Conservation (phyloP, 2,329 filamentous ascomycete genomes). For the Biscogniauxia sp. region DNA sequence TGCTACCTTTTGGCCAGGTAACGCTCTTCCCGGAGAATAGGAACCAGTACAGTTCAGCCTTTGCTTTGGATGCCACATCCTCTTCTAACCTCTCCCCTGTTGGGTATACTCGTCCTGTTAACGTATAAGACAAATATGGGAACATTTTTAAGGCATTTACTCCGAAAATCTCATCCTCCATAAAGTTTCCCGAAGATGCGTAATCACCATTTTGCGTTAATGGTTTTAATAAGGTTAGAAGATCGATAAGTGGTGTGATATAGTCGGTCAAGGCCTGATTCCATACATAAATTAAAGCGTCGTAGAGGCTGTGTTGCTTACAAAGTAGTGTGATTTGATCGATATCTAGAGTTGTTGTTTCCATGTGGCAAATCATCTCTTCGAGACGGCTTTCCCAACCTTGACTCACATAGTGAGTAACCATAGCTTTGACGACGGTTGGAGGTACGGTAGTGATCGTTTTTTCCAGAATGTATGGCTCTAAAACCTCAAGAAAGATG, state of each 20-base stretch:
- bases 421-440: conserved; percentile 79
- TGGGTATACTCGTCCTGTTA: conserved; percentile 90
- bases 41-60: conserved; percentile 88
- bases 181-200: conserved; percentile 49
- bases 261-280: conserved; percentile 88
- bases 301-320: conserved; percentile 88
- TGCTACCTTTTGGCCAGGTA: conserved; percentile 68
- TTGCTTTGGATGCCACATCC: conserved; percentile 70
- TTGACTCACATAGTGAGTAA: conserved; percentile 74
- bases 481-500: conserved; percentile 83
- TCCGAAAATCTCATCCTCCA: conserved; percentile 59
- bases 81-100: conserved; percentile 75
- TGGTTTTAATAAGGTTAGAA: conserved; percentile 66
- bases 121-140: conserved; percentile 85
- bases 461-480: conserved; percentile 81
- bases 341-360: conserved; percentile 86
- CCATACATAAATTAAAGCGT: conserved; percentile 96
- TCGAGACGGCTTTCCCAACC: conserved; percentile 78
- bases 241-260: conserved; percentile 82
- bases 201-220: conserved; percentile 56
- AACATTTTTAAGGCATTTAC: conserved; percentile 87
- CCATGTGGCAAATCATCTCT: conserved; percentile 90
- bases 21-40: conserved; percentile 82
- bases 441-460: conserved; percentile 76
- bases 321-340: conserved; percentile 89